Base-by-base conservation (phyloP, 192 early-diverging fungal genomes). In the Podila epigama region DNA sequence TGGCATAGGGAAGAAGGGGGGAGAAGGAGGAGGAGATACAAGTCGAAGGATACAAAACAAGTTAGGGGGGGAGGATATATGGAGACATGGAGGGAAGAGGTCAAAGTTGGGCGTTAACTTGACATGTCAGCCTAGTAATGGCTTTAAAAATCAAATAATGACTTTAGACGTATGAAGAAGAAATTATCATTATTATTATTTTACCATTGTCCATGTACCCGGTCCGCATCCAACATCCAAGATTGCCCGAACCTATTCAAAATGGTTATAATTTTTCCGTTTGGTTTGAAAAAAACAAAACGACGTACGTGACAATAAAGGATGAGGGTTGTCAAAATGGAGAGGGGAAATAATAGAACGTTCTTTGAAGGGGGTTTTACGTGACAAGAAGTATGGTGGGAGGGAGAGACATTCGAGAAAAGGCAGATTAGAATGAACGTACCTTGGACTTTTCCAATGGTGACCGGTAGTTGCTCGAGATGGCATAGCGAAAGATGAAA, bases 171-270 rank as follows among this genome's bases (percentile, higher is more conserved):
- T 5, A 44, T n/a, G 20, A n/a, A 44, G 15, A 44, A 10, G 44
- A 20, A 48, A 22, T 48, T 22, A 22, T 22, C n/a, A 5, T 48
- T 48, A 22, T 0, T 5, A 48, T 9, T 18, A 22, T 22, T 22
- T 9, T 48, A 48, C 68, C 60, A 69, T 69, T 10, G 58, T 53
- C 68, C 68, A 69, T 11, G 68, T 55, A 22, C 68, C 68, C n/a
- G 68, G 58, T 3, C 68, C 68, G 25, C 68, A 69, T 29, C 68
- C 68, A 32, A 69, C 28, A 55, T 69, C 68, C 15, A 69, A 39
- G 1, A 69, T 37, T 34, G 28, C 31, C 8, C 36, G 31, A 27
- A 37, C 39, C n/a, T 62, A 20, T n/a, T n/a, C n/a, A n/a, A n/a
- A n/a, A n/a, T n/a, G n/a, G n/a, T n/a, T n/a, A n/a, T n/a, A n/a